Evolutionary conservation across 2,329 filamentous ascomycete species (phyloP), one percentile per base, ranked within the genome.

Genomic region (Aspergillus novoparasiticus): DNA sequence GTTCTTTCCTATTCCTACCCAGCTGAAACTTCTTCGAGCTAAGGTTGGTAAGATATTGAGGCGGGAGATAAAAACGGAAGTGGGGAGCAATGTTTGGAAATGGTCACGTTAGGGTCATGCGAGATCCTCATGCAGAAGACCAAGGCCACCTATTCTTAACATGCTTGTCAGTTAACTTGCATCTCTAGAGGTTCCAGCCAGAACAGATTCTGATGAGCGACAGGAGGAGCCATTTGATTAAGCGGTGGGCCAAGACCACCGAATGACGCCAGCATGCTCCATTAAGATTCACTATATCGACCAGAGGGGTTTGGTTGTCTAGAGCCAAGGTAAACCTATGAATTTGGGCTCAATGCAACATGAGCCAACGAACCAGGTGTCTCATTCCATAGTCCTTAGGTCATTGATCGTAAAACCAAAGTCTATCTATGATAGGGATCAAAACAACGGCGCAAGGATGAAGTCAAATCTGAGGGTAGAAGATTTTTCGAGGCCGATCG

Each of bases 251-350:
- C 53, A 26, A 19, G 46, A 23, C 30, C 19, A 48, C 58, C 54
- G 30, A 50, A 60, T 64, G 63, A 64, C 60, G 60, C 60, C 54
- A 64, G 55, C 45, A 57, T 60, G 19, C 14, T 8, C 45, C 12
- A 26, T 26, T 48, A 19, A 8, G 23, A 48, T 16, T 48, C 21
- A 14, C 12, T 26, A 28, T 28, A 28, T 58, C 48, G 41, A 26
- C 41, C 34, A 30, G 30, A 57, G 34, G 16, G 11, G 30, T 26
- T 21, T n/a, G 53, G 14, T 30, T 57, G n/a, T 14, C 45, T 48
- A 26, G 46, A 50, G 46, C 28, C 48, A 32, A 51, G 12, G 48
- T 51, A 28, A 34, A 51, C n/a, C 48, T 14, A 19, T 30, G 28
- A 51, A 48, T 12, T n/a, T 51, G 16, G 48, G 8, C 48, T 32